Evolutionary conservation across 1,284 basidiomycete species (phyloP), one percentile per base, ranked within the genome.

Genomic region (Cutaneotrichosporon sp.): DNA sequence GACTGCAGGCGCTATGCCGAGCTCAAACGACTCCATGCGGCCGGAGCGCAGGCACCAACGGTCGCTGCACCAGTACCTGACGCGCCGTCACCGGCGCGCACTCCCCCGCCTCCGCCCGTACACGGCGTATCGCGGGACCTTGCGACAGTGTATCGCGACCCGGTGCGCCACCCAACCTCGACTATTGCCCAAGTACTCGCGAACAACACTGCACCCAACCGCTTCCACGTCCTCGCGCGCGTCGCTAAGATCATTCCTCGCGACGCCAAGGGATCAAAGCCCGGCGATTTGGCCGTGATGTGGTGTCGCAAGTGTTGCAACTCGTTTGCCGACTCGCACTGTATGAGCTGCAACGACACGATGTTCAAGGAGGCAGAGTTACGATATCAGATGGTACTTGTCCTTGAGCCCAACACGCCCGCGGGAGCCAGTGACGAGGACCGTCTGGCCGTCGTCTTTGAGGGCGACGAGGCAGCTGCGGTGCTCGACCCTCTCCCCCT

Each of bases 401-500:
- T 38, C 17, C 48, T 59, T 33, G 51, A 55, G 48, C 23, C 43
- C 15, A 41, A 22, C 23, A 34, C 15, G 41, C 23, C n/a, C 14
- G n/a, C 15, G 20, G 22, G 36, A 37, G 35, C 18, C 35, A 20
- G 4, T 12, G 18, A 15, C 33, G 15, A 23, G 3, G 30, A 20
- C 23, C 12, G 10, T 20, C 14, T 38, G 10, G 14, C 35, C 1
- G 49, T 26, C 1, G 35, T 38, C 12, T 40, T 46, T 2, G 40
- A 36, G 13, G 57, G 49, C 37, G 23, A 17, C 4, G 51, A 50
- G n/a, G 57, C 54, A 0, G 46, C 23, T 3, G 37, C 37, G 1
- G 47, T 68, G 49, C 54, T 73, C 3, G 68, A 66, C 3, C 26
- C 62, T 1, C 60, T 71, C 0, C 68, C 71, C 4, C 59, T 59